Evolutionary conservation across 129 eudicot species (phyloP).

Genomic region (Erigeron canadensis): DNA sequence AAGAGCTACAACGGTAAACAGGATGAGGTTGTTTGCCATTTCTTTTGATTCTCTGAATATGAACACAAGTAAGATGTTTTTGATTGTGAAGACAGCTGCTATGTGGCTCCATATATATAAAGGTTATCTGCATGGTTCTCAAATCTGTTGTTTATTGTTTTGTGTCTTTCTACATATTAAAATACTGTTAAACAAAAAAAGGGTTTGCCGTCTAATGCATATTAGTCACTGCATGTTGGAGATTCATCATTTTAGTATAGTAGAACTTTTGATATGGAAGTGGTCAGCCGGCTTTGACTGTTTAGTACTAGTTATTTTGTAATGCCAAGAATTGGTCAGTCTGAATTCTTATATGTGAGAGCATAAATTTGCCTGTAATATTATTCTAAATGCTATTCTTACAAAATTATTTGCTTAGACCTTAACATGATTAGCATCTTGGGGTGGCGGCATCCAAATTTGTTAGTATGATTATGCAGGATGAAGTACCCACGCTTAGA

Average conservation of each 20-base stretch:
- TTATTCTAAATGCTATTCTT: neutral
- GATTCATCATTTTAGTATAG: neutral
- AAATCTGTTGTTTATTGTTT: conserved; percentile 12
- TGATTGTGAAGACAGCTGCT: conserved; percentile 10
- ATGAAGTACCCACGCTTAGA: too few relatives aligned
- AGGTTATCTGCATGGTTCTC: conserved; percentile 7
- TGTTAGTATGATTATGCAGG: too few relatives aligned
- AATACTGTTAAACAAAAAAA: neutral
- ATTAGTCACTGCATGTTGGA: neutral
- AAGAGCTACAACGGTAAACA: conserved; percentile 17
- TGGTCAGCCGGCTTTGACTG: conserved; percentile 20
- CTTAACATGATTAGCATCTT: too few relatives aligned
- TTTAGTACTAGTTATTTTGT: neutral
- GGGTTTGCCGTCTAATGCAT: conserved; percentile 22
- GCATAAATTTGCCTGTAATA: neutral
- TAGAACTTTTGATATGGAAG: neutral
- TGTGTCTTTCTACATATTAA: conserved; percentile 7
- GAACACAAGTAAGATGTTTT: neutral
- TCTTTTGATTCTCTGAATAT: neutral
- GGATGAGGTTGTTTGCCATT: conserved; percentile 16
- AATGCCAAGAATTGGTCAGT: conserved; percentile 25
- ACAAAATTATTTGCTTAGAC: neutral
- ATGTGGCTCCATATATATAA: conserved; percentile 18
- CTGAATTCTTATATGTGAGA: neutral
- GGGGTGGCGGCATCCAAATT: too few relatives aligned